Evolutionary conservation across 2,329 filamentous ascomycete species (phyloP).

Genomic region (Davidsoniella neocaledoniae): DNA sequence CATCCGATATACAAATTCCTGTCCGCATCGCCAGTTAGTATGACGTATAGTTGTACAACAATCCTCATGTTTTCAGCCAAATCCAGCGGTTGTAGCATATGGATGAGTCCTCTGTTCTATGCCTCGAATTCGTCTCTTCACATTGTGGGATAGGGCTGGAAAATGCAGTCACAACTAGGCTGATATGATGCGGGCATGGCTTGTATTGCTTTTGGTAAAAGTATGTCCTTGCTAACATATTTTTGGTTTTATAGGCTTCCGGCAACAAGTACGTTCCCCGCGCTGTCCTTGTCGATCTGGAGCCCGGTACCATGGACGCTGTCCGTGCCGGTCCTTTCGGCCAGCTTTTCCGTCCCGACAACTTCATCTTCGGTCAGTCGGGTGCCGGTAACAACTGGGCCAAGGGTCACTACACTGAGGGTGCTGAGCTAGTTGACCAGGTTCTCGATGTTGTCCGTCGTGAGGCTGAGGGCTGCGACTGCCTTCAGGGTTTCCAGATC

Average conservation of each 20-base stretch:
- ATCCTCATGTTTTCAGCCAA: neutral
- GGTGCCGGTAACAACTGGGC: slow-evolving; percentile 99
- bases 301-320: slow-evolving; percentile 99
- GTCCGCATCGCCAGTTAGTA: neutral
- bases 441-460: slow-evolving; percentile 97
- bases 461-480: slow-evolving; percentile 97
- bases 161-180: neutral
- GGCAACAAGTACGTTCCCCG: slow-evolving; percentile 99
- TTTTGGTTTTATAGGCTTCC: slow-evolving; percentile 45
- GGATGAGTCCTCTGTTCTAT: neutral
- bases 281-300: slow-evolving; percentile 97
- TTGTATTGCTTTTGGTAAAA: neutral
- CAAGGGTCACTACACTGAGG: slow-evolving; percentile 99
- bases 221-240: too few species aligned
- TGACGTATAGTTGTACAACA: neutral
- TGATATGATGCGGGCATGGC: neutral
- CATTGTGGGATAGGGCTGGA: neutral
- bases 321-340: slow-evolving; percentile 96
- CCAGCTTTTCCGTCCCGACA: slow-evolving; percentile 98
- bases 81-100: neutral
- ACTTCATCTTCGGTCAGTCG: slow-evolving; percentile 99
- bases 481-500: slow-evolving; percentile 99
- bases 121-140: neutral
- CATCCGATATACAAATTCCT: neutral
- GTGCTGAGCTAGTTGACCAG: slow-evolving; percentile 95